Conservation (phyloP, 164 flowering plant species). For the Kalanchoe fedtschenkoi region DNA sequence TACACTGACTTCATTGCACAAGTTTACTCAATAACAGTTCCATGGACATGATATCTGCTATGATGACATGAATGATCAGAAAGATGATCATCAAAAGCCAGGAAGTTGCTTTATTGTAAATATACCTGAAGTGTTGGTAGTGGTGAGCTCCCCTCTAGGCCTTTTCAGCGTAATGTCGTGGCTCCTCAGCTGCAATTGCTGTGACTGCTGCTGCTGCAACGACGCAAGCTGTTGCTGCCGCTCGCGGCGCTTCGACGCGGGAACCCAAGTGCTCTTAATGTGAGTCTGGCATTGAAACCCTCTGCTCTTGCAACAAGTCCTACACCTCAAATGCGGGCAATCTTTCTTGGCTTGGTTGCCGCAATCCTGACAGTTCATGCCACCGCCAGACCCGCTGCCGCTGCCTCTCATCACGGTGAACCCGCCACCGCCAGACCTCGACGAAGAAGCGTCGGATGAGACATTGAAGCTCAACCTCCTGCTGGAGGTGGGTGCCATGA, state of each 20-base stretch:
- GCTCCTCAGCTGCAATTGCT: constrained; percentile 9
- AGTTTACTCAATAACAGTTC: neutral
- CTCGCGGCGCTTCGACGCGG: constrained; percentile 55
- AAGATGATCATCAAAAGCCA: constrained; percentile 1
- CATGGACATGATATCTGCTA: neutral
- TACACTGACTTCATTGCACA: neutral
- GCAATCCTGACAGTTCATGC: constrained; percentile 60
- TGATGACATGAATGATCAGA: neutral
- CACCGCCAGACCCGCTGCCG: constrained; percentile 11
- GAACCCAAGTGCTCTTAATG: constrained; percentile 71
- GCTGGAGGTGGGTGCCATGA: neutral
- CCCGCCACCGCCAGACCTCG: constrained; percentile 7
- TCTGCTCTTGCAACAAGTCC: constrained; percentile 64
- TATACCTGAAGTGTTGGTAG: constrained; percentile 25
- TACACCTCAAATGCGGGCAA: constrained; percentile 49
- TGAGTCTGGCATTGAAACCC: constrained; percentile 63
- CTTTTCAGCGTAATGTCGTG: constrained; percentile 21
- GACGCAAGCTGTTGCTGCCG: constrained; percentile 27
- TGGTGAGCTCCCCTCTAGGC: constrained; percentile 24
- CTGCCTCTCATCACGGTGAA: neutral
- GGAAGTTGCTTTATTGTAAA: neutral
- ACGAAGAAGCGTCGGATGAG: neutral
- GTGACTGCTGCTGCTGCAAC: constrained; percentile 17
- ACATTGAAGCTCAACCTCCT: neutral
- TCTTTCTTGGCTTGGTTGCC: constrained; percentile 79